Base-by-base conservation (phyloP, 768 basidiomycete species). In the Phaffia australis region DNA sequence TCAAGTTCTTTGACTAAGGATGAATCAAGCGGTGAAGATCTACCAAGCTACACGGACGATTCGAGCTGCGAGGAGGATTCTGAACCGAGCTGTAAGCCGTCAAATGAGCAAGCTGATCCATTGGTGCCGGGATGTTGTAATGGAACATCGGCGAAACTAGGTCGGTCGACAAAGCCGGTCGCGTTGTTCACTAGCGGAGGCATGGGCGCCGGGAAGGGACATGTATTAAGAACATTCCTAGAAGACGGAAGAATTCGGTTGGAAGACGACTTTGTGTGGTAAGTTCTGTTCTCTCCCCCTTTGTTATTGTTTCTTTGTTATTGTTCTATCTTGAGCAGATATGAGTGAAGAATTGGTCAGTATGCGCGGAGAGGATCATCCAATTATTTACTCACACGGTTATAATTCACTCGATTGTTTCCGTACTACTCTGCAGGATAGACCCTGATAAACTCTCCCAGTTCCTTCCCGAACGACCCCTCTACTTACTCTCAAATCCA, bases 111-210 rank as follows among this genome's bases (percentile, higher is more conserved):
- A n/a, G n/a, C 21, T 16, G n/a, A 27, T 4, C 16, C 23, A 27
- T 47, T 50, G 42, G 19, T 14, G 23, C 50, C 49, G 29, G 18
- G 30, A 51, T 23, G 23, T 15, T 8, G 19, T 49, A 49, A 25
- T 8, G 14, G 25, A 15, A 7, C 61, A 50, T 21, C 30, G 48
- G 50, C 61, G 21, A 21, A 52, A 32, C 42, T 25, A 64, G 35
- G 35, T 42, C 35, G 48, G 25, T 64, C 42, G 18, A 61, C 52
- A 19, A 56, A 55, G 42, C 73, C 74, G 0, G 56, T 70, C 9
- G 74, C 72, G 4, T 64, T 74, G 4, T 74, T 74, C 48, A 74
- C 74, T 1, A 72, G 71, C 5, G 74, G 74, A 56, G 73, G 65
- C 25, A 72, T 70, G 65, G 55, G 27, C 16, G 70, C 71, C 15